Evolutionary conservation across 768 basidiomycete genomes (phyloP), one percentile per base, ranked within the genome.

Genomic region (Infundibulicybe gibba): DNA sequence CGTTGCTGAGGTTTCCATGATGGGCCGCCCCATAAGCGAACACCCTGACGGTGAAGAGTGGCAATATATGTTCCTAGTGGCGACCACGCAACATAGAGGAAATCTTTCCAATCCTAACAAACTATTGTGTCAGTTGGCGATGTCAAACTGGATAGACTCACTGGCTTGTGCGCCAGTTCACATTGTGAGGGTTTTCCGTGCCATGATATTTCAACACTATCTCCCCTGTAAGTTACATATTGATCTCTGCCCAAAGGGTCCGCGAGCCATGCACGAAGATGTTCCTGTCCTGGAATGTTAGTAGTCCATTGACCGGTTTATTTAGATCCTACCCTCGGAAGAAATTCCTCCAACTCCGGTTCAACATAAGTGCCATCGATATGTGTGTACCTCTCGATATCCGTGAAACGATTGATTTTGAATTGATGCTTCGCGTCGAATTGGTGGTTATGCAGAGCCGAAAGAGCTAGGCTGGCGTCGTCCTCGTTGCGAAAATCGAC

Each of bases 181-280:
- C 85, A 83, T 54, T 89, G 87, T 8, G 90, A 91, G 41, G 89
- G 87, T 55, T 91, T 90, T 42, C 92, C 90, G 57, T 94, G 91
- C 94, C 94, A 99, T 58, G 82, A 75, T 56, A 99, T 83, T 54
- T 85, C 77, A 44, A 94, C 90, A 53, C 94, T 89, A 57, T 94
- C 90, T 40, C 90, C 91, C 33, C 91, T 83, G 65, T 95, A 94
- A 33, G 91, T 94, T 47, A 91, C 85, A 71, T 93, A 93, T 63
- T 99, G 97, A 65, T 99, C 97, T 50, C 95, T 87, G 32, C 94
- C 93, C 65, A 86, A 84, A 17, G 82, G 74, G 67, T 99, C 97
- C 19, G 84, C 90, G 44, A 98, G 78, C 94, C 95, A 99, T 44
- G 90, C 88, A 40, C 91, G 82, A 51, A 97, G 78, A 70, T 99